Base-by-base conservation (phyloP, 176 grass and related monocot species). In the Musa schizocarpa region DNA sequence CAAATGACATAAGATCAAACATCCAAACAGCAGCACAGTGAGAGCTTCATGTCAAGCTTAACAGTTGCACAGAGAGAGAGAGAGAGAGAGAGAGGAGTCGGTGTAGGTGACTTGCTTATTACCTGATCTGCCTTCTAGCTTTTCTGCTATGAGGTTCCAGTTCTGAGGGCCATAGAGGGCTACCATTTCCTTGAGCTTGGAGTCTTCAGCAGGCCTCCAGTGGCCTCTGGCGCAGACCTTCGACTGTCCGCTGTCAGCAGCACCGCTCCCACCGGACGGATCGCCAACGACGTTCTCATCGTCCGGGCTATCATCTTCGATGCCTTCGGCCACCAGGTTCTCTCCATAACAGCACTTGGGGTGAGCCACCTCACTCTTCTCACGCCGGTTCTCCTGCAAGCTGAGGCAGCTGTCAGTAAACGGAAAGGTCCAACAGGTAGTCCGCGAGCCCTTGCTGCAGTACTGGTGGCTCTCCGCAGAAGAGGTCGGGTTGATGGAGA, bases 121-220 rank as follows among this genome's bases (percentile, higher is more conserved):
- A 74, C 72, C 72, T 74, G 72, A 74, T 74, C 72, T 55, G 13
- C 72, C 72, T n/a, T 74, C 53, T 53, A 74, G 53, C 53, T 74
- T 22, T 21, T 74, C 72, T 11, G 72, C 72, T 19, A 74, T 74
- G 9, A 25, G 72, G 53, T 58, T 74, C 72, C 53, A 74, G 24
- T 74, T 74, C 72, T 74, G 72, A 14, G 72, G 72, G 53, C 72
- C 72, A 19, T 58, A 74, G 72, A 74, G 52, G 11, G 52, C 72
- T 50, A 74, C 72, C 23, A 74, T 52, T 53, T 74, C 72, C 13
- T 74, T 74, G 53, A 74, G 72, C 53, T 74, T 74, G 53, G 72
- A 27, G 25, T 74, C 72, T 50, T 74, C 72, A 10, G 72, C 72
- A 9, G 72, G 72, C 23, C 72, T 55, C 72, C 72, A 74, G 72